Percentiles rank a stretch among this genome's conserved stretches.
Evolutionary conservation across 1,139 yeast genomes (phyloP).

Genomic region (Geotrichum carabidarum): DNA sequence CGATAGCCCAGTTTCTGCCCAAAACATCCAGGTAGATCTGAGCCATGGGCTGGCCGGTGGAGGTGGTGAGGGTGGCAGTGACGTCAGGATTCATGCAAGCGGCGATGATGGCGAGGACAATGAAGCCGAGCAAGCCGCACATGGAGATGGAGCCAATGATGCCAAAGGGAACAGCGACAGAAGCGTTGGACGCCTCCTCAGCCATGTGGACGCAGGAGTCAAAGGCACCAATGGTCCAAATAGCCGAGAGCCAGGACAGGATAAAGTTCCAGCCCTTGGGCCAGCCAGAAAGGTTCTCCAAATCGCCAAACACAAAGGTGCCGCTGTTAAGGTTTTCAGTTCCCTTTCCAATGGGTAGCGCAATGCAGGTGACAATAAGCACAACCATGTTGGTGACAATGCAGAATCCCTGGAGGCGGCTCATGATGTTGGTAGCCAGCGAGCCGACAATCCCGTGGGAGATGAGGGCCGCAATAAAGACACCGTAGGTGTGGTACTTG

Average conservation of each 20-base stretch:
- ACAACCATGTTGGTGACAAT: constrained; percentile 52
- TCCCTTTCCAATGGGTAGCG: constrained; percentile 45
- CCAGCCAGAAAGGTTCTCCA: constrained; percentile 55
- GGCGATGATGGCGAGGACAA: constrained; percentile 49
- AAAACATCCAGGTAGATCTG: constrained; percentile 60
- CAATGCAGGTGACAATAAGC: constrained; percentile 57
- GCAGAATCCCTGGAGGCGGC: constrained; percentile 56
- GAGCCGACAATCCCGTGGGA: constrained; percentile 47
- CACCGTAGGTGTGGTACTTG: constrained; percentile 48
- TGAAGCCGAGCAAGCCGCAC: constrained; percentile 60
- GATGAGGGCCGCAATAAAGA: constrained; percentile 50
- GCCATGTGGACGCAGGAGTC: constrained; percentile 67
- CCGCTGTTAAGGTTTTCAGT: constrained; percentile 34
- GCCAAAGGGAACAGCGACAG: constrained; percentile 63
- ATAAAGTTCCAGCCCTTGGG: constrained; percentile 62
- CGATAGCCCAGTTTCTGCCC: constrained; percentile 62
- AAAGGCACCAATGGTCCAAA: constrained; percentile 45
- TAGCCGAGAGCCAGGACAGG: constrained; percentile 59
- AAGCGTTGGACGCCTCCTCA: constrained; percentile 66
- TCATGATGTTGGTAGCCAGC: constrained; percentile 49
- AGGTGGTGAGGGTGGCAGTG: constrained; percentile 36
- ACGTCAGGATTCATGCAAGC: constrained; percentile 56
- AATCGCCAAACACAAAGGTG: constrained; percentile 51
- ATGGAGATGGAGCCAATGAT: constrained; percentile 51
- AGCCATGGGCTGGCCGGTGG: constrained; percentile 42